These are phyloP conservation scores for Auriscalpium microsporum DNA, from an alignment of 768 basidiomycete genomes.

Conservation along the genomic window DNA sequence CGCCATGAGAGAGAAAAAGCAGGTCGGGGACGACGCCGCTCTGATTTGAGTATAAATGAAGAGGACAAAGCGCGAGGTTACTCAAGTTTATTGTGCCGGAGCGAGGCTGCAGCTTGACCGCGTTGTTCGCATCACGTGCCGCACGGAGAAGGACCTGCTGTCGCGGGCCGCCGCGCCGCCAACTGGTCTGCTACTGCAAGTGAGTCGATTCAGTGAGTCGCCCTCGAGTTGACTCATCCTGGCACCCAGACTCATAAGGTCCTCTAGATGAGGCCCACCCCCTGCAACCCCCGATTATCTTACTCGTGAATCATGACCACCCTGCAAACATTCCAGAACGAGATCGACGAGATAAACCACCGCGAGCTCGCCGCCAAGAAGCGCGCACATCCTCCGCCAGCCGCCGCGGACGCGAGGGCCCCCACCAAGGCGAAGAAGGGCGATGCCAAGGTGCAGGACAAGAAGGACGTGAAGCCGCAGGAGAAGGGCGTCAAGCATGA, in stretches of 20 bases:
- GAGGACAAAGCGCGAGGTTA: no score
- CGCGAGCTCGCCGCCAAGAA: constrained; percentile 55
- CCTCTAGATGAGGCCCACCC: neutral
- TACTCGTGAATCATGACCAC: constrained; percentile 18
- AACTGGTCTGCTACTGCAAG: no score
- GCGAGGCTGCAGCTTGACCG: no score
- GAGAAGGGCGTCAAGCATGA: constrained; percentile 4
- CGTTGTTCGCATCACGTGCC: no score
- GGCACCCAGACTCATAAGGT: no score
- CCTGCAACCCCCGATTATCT: neutral
- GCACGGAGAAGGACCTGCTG: no score
- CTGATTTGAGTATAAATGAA: no score
- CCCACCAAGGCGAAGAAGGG: constrained; percentile 28
- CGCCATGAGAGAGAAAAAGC: no score
- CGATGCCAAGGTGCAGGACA: constrained; percentile 26
- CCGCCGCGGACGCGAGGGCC: constrained; percentile 22
- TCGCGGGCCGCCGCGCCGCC: no score
- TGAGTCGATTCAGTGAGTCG: no score
- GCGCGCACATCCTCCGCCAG: constrained; percentile 30
- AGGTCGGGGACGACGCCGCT: no score
- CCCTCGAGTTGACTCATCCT: neutral
- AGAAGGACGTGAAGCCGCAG: constrained; percentile 10
- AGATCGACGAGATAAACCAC: constrained; percentile 69
- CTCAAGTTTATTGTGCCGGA: no score
- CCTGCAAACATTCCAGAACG: constrained; percentile 57